Percentiles rank a stretch among this genome's conserved stretches.
Evolutionary conservation across 1,284 basidiomycete genomes (phyloP).

Genomic region (Trichosporon asahii): DNA sequence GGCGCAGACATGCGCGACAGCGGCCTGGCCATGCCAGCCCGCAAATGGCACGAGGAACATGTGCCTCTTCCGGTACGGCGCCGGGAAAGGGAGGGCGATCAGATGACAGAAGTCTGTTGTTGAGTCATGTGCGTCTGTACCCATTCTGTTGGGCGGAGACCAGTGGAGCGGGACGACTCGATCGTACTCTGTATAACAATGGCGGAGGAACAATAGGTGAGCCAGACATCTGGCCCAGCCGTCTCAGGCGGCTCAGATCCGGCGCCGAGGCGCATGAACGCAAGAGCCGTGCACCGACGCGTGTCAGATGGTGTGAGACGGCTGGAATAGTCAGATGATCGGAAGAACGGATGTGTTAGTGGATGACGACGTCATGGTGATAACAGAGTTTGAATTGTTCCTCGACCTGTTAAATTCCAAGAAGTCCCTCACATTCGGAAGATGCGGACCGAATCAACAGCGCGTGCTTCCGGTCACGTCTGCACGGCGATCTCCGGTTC

Average conservation of each 20-base stretch:
- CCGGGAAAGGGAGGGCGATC: neutral
- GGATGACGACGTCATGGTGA: neutral
- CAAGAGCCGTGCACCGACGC: neutral
- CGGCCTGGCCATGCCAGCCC: too few species aligned
- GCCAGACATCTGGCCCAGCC: neutral
- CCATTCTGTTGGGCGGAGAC: neutral
- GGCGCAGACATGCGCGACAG: too few species aligned
- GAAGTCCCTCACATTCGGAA: neutral
- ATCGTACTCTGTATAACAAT: neutral
- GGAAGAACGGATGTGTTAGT: neutral
- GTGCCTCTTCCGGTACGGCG: neutral
- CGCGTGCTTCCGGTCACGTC: neutral
- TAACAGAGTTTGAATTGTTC: neutral
- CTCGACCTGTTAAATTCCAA: neutral
- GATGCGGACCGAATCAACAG: neutral
- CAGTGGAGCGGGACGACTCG: neutral
- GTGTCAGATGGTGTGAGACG: neutral
- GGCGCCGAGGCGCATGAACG: neutral
- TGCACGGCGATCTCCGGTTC: neutral
- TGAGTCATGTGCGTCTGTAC: neutral
- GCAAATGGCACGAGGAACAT: neutral
- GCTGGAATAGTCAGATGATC: neutral
- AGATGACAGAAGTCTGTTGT: neutral
- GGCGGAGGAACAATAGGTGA: slow-evolving; percentile 1
- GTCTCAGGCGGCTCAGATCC: neutral